These are phyloP conservation scores for Coniosporium tulheliwenetii DNA, from an alignment of 2,329 filamentous ascomycete genomes.

Conservation along the genomic window DNA sequence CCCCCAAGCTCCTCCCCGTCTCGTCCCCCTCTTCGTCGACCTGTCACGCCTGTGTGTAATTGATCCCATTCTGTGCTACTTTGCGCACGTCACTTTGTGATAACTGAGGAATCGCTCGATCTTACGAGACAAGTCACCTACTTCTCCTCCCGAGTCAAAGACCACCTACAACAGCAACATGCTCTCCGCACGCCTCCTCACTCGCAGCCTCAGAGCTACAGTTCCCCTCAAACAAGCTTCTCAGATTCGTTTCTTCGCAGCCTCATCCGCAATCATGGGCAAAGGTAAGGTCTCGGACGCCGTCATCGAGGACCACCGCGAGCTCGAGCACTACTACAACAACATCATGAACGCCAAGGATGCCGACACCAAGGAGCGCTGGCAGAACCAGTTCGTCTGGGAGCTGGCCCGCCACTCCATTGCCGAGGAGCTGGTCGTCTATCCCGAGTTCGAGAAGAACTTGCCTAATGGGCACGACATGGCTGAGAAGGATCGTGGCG, in stretches of 20 bases:
- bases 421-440: slow-evolving; percentile 31
- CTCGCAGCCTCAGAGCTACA: neutral
- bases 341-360: slow-evolving; percentile 25
- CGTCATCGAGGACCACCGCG: slow-evolving; percentile 26
- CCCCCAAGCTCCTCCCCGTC: no score
- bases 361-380: slow-evolving; percentile 26
- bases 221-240: neutral
- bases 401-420: slow-evolving; percentile 35
- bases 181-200: neutral
- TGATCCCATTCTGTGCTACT: no score
- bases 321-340: slow-evolving; percentile 26
- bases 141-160: no score
- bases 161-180: neutral
- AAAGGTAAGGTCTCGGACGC: slow-evolving; percentile 14
- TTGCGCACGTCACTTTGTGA: no score
- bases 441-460: slow-evolving; percentile 21
- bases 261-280: neutral
- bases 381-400: slow-evolving; percentile 37
- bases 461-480: slow-evolving; percentile 14
- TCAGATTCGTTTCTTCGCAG: neutral
- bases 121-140: no score
- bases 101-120: no score
- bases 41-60: no score
- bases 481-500: slow-evolving; percentile 15
- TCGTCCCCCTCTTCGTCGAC: no score